Conservation (phyloP, 2,329 filamentous ascomycete genomes). For the Aspergillus pseudotamarii region DNA sequence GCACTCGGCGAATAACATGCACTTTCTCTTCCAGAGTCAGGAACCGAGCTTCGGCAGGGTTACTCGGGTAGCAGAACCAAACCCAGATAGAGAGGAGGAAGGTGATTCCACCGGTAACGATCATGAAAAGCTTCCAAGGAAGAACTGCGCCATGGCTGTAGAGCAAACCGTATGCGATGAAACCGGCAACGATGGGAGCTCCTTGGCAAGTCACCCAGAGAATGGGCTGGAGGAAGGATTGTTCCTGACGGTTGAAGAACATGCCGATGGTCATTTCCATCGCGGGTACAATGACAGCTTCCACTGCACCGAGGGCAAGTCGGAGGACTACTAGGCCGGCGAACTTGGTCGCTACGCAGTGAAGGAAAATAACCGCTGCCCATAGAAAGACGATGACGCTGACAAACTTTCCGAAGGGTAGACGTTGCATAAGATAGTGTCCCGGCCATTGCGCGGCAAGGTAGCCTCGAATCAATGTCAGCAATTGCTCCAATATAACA, state of each 20-base stretch:
- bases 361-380: background rate
- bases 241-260: slow-evolving; percentile 1
- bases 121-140: slow-evolving; percentile 3
- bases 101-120: background rate
- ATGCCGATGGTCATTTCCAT: slow-evolving; percentile 4
- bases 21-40: background rate
- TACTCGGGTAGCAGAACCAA: background rate
- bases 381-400: background rate
- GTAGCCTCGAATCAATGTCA: background rate
- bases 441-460: slow-evolving; percentile 6
- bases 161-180: background rate
- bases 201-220: slow-evolving; percentile 4
- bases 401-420: slow-evolving; percentile 4
- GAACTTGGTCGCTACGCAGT: slow-evolving; percentile 1
- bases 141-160: background rate
- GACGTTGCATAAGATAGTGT: slow-evolving; percentile 8
- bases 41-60: background rate
- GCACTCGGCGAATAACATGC: background rate
- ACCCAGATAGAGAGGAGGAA: background rate
- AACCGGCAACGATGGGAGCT: background rate
- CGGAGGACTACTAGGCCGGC: slow-evolving; percentile 1
- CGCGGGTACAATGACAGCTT: background rate
- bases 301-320: background rate
- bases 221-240: background rate
- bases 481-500: background rate